A percentile compares a stretch with the other conserved stretches of the same genome.
phyloP scores from a whole-genome alignment of 352 stramenopile genomes.

The Phytophthora capsici region DNA sequence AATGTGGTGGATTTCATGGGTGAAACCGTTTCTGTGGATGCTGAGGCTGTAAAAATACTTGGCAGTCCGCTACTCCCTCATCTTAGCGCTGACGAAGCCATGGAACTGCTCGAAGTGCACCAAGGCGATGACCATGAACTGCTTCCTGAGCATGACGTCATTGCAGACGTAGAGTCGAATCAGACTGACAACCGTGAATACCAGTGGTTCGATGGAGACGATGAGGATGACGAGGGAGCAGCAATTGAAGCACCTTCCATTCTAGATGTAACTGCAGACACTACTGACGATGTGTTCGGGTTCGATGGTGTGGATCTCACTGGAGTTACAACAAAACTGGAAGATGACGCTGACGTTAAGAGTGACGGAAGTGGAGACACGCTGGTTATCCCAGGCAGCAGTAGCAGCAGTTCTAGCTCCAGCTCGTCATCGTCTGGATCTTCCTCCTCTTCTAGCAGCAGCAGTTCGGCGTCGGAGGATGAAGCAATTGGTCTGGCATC shows the following conservation, averaged over 20 bases:
- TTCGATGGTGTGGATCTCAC: constrained; percentile 21
- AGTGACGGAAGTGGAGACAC: constrained; percentile 41
- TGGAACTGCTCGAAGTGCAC: constrained; percentile 33
- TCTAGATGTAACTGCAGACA: constrained; percentile 21
- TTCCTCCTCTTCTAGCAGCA: constrained; percentile 30
- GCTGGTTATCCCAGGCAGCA: constrained; percentile 29
- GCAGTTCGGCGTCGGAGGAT: constrained; percentile 38
- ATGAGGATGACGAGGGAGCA: constrained; percentile 30
- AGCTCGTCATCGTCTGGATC: constrained; percentile 29
- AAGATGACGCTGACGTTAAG: constrained; percentile 13
- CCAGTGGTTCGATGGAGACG: constrained; percentile 51
- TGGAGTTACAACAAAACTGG: not conserved
- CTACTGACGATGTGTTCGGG: constrained; percentile 39
- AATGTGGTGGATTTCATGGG: constrained; percentile 20
- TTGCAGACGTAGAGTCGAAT: constrained; percentile 14
- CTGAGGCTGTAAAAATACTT: constrained; percentile 16
- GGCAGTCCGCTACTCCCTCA: constrained; percentile 23
- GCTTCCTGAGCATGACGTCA: constrained; percentile 20
- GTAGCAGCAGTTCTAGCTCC: constrained; percentile 30
- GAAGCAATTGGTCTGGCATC: not conserved
- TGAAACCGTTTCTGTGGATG: constrained; percentile 15
- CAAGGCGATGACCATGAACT: constrained; percentile 31
- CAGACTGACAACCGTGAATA: constrained; percentile 23
- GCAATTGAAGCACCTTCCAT: constrained; percentile 19
- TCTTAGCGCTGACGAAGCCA: constrained; percentile 40